These are phyloP conservation scores for Rhizodiscina lignyota DNA, from an alignment of 495 filamentous ascomycete species.

Conservation along the genomic window DNA sequence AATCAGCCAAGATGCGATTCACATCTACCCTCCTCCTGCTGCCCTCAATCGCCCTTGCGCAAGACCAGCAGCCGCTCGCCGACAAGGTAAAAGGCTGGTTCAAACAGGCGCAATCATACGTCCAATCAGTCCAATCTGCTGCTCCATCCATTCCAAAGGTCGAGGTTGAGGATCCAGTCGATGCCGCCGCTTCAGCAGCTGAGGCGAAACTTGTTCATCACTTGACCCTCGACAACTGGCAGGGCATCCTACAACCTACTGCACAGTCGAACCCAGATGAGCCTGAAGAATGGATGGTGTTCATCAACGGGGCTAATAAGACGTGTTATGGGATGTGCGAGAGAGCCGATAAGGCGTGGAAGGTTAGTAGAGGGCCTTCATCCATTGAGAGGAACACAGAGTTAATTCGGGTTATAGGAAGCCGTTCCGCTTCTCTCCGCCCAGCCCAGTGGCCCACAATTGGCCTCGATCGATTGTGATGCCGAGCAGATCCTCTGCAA, in stretches of 20 bases:
- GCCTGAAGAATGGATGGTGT: constrained; percentile 66
- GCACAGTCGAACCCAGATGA: constrained; percentile 36
- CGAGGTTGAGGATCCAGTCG: constrained; percentile 19
- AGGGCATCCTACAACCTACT: constrained; percentile 34
- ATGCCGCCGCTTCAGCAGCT: constrained; percentile 35
- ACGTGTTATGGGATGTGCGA: constrained; percentile 59
- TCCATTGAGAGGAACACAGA: constrained; percentile 24
- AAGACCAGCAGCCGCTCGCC: constrained; percentile 60
- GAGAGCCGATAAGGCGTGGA: constrained; percentile 36
- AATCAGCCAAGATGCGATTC: constrained; percentile 63
- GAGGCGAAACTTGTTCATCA: constrained; percentile 32
- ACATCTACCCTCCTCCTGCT: constrained; percentile 47
- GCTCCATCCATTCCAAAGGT: constrained; percentile 22
- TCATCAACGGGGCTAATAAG: constrained; percentile 71
- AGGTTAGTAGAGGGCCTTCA: constrained; percentile 23
- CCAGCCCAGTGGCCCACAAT: constrained; percentile 47
- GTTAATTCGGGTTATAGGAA: constrained; percentile 30
- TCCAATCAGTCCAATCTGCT: constrained; percentile 38
- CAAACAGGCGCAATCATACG: constrained; percentile 40
- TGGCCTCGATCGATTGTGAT: constrained; percentile 68
- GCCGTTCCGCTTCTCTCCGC: constrained; percentile 49
- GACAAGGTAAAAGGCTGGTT: constrained; percentile 52
- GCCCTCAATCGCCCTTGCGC: constrained; percentile 51
- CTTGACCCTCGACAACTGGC: constrained; percentile 62
- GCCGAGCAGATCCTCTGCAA: constrained; percentile 64